Conservation (phyloP, 306 rosid genomes). For the Vigna reflexopilosa region DNA sequence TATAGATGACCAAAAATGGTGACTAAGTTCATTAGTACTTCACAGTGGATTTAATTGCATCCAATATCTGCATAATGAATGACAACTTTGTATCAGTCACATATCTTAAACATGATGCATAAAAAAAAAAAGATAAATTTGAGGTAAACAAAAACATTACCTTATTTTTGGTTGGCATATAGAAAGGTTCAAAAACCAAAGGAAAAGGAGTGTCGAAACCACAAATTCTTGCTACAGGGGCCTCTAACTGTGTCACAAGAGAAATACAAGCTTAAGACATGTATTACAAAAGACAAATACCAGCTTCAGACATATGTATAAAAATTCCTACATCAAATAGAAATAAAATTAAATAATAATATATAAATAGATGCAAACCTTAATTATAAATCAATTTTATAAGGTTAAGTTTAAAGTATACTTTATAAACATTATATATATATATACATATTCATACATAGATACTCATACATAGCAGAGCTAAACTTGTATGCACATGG, state of each 20-base stretch:
- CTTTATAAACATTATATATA: too few species aligned
- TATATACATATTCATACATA: too few species aligned
- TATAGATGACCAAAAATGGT: neutral
- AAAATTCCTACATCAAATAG: too few species aligned
- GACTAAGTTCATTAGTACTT: constrained; percentile 53
- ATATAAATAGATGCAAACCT: too few species aligned
- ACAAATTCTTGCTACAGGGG: constrained; percentile 89
- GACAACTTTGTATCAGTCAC: constrained; percentile 33
- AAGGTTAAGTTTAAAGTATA: too few species aligned
- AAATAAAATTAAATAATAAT: too few species aligned
- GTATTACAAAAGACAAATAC: neutral
- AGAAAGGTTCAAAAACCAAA: constrained; percentile 95
- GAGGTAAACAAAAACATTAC: constrained; percentile 42
- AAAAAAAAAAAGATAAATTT: neutral
- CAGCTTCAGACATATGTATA: neutral
- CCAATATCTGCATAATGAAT: constrained; percentile 79
- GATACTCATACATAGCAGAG: too few species aligned
- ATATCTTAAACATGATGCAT: constrained; percentile 9
- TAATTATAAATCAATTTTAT: too few species aligned
- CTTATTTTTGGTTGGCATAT: constrained; percentile 94
- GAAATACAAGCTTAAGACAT: constrained; percentile 15
- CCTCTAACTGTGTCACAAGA: constrained; percentile 74
- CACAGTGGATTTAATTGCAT: constrained; percentile 88
- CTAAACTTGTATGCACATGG: too few species aligned
- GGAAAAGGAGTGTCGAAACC: constrained; percentile 99